Percentiles rank a stretch among this genome's conserved stretches.
Evolutionary conservation across 2,329 filamentous ascomycete genomes (phyloP).

Genomic region (Lasiodiplodia hormozganensis): DNA sequence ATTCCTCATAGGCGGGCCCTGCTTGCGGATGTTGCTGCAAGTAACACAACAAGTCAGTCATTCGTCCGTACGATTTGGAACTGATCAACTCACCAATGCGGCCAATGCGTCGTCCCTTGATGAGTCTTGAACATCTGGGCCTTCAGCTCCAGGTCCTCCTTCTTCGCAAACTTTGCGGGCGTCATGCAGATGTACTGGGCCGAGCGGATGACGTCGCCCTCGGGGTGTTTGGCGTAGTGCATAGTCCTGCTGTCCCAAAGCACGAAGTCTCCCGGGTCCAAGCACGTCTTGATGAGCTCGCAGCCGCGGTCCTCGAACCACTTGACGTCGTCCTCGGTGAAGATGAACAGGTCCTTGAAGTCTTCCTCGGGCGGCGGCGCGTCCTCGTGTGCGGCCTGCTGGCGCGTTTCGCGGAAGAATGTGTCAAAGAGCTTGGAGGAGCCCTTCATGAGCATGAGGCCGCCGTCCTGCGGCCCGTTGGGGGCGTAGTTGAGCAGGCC

Average conservation of each 20-base stretch:
- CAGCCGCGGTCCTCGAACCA: slow-evolving; percentile 52
- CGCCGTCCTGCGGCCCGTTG: slow-evolving; percentile 56
- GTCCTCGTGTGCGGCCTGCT: slow-evolving; percentile 20
- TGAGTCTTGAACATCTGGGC: slow-evolving; percentile 31
- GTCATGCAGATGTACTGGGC: slow-evolving; percentile 28
- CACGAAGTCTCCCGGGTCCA: slow-evolving; percentile 53
- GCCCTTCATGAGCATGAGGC: slow-evolving; percentile 55
- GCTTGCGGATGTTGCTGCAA: slow-evolving; percentile 5
- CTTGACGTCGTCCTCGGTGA: slow-evolving; percentile 51
- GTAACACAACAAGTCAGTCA: background rate
- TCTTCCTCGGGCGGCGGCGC: slow-evolving; percentile 35
- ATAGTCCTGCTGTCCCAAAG: slow-evolving; percentile 57
- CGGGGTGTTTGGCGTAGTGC: slow-evolving; percentile 49
- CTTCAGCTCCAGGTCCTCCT: slow-evolving; percentile 33
- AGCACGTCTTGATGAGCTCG: slow-evolving; percentile 48
- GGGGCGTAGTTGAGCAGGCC: slow-evolving; percentile 55
- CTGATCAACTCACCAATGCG: slow-evolving; percentile 16
- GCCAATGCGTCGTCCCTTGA: slow-evolving; percentile 22
- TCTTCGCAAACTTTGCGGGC: slow-evolving; percentile 18
- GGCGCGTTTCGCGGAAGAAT: slow-evolving; percentile 46
- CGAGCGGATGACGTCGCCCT: slow-evolving; percentile 39
- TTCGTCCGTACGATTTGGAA: background rate
- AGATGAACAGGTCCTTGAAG: slow-evolving; percentile 50
- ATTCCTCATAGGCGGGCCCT: slow-evolving; percentile 13
- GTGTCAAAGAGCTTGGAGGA: slow-evolving; percentile 35